Evolutionary conservation across 805 yeast genomes (phyloP).

Genomic region (Komagataella pastoris): DNA sequence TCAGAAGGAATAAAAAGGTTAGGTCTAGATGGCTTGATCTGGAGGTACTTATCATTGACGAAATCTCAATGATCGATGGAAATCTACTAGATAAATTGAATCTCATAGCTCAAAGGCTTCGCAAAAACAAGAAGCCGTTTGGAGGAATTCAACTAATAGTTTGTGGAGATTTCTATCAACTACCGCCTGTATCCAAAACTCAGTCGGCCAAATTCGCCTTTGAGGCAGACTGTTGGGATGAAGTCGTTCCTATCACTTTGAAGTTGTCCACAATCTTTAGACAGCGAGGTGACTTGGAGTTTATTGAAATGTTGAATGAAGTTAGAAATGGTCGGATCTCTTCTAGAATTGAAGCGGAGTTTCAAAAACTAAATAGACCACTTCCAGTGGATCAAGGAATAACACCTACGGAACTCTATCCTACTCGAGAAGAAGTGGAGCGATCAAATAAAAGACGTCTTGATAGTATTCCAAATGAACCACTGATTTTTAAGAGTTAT

Average conservation of each 20-base stretch:
- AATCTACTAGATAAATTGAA: slow-evolving; percentile 63
- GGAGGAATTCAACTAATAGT: slow-evolving; percentile 88
- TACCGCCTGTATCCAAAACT: slow-evolving; percentile 68
- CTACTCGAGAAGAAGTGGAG: slow-evolving; percentile 80
- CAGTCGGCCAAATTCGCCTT: slow-evolving; percentile 51
- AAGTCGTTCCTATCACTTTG: slow-evolving; percentile 49
- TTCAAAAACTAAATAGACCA: slow-evolving; percentile 42
- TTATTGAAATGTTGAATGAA: slow-evolving; percentile 70
- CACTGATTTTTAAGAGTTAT: slow-evolving; percentile 27
- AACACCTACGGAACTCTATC: slow-evolving; percentile 78
- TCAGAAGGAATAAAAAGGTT: slow-evolving; percentile 30
- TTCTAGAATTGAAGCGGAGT: slow-evolving; percentile 29
- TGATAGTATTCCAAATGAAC: slow-evolving; percentile 31
- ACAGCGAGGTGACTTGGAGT: slow-evolving; percentile 66
- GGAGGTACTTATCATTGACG: slow-evolving; percentile 75
- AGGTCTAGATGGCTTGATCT: slow-evolving; percentile 50
- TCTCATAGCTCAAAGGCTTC: slow-evolving; percentile 43
- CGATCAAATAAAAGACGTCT: slow-evolving; percentile 49
- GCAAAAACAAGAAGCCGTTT: slow-evolving; percentile 47
- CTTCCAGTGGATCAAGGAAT: slow-evolving; percentile 60
- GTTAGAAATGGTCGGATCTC: slow-evolving; percentile 62
- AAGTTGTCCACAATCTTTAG: slow-evolving; percentile 73
- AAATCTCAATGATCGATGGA: slow-evolving; percentile 90
- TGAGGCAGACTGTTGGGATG: slow-evolving; percentile 58
- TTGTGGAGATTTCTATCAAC: slow-evolving; percentile 93